Percentiles rank a stretch among this genome's conserved stretches.
Conservation (phyloP, 495 filamentous ascomycete species). For the Baudoinia panamericana region DNA sequence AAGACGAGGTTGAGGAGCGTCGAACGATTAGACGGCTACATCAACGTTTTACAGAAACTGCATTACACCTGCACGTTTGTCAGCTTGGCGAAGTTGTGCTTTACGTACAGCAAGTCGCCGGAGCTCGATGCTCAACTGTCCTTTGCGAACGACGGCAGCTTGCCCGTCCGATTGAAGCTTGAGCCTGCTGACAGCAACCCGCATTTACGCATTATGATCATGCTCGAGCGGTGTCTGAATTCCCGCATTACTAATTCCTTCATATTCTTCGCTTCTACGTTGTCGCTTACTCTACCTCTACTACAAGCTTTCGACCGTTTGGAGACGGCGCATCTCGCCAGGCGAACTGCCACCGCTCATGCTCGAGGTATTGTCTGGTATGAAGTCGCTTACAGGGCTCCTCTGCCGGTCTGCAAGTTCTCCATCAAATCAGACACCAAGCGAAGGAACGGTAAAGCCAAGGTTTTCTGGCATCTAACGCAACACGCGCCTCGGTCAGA, state of each 20-base stretch:
- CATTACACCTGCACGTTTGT: slow-evolving; percentile 41
- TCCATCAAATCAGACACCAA: slow-evolving; percentile 7
- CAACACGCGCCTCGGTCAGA: neutral
- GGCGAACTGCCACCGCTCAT: slow-evolving; percentile 9
- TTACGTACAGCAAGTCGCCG: slow-evolving; percentile 39
- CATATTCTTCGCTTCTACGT: slow-evolving; percentile 38
- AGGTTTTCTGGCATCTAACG: slow-evolving; percentile 6
- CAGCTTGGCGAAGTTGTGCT: slow-evolving; percentile 47
- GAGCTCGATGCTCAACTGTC: slow-evolving; percentile 26
- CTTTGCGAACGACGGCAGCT: slow-evolving; percentile 25
- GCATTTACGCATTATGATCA: slow-evolving; percentile 56
- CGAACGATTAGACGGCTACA: slow-evolving; percentile 50
- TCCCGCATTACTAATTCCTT: slow-evolving; percentile 32
- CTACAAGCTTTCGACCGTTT: slow-evolving; percentile 49
- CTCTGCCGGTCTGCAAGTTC: slow-evolving; percentile 22
- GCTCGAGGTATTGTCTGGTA: slow-evolving; percentile 18
- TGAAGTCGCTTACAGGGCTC: slow-evolving; percentile 23
- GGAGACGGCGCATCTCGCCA: slow-evolving; percentile 23
- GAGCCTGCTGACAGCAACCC: slow-evolving; percentile 48
- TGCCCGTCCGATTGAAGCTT: slow-evolving; percentile 35
- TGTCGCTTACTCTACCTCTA: slow-evolving; percentile 54
- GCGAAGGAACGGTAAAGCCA: slow-evolving; percentile 5
- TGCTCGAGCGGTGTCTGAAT: slow-evolving; percentile 52
- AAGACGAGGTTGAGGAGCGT: slow-evolving; percentile 44
- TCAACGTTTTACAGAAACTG: slow-evolving; percentile 45